These are phyloP conservation scores for Talaromyces verruculosus DNA, from an alignment of 2,329 filamentous ascomycete species.

Conservation along the genomic window DNA sequence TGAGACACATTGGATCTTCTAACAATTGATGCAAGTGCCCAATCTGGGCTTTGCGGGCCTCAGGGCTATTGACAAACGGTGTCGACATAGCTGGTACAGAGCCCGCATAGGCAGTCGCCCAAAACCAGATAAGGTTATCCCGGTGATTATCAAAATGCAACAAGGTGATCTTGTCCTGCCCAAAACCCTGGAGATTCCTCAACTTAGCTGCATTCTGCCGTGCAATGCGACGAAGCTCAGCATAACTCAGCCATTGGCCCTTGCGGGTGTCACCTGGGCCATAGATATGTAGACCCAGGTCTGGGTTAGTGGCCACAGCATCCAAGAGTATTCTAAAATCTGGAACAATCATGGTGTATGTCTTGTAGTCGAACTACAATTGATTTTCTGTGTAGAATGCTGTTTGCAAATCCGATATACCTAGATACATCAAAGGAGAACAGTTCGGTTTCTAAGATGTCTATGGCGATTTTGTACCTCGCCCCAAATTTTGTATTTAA, in stretches of 20 bases:
- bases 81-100: constrained; percentile 35
- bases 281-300: background rate
- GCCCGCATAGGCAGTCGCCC: constrained; percentile 36
- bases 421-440: background rate
- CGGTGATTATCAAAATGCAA: constrained; percentile 35
- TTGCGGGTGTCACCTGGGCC: background rate
- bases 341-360: background rate
- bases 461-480: background rate
- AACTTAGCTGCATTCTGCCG: constrained; percentile 2
- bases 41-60: constrained; percentile 32
- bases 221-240: constrained; percentile 2
- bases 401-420: background rate
- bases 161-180: background rate
- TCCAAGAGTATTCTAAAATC: background rate
- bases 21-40: constrained; percentile 28
- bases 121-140: constrained; percentile 40
- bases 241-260: background rate
- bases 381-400: background rate
- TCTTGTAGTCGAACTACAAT: background rate
- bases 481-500: background rate
- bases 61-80: constrained; percentile 30
- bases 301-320: background rate
- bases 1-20: constrained; percentile 23
- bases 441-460: background rate
- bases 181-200: background rate